Percentiles rank a stretch among this genome's conserved stretches.
Conservation (phyloP, 225 moss, liverwort and hornwort genomes). For the Physcomitrellopsis africana region DNA sequence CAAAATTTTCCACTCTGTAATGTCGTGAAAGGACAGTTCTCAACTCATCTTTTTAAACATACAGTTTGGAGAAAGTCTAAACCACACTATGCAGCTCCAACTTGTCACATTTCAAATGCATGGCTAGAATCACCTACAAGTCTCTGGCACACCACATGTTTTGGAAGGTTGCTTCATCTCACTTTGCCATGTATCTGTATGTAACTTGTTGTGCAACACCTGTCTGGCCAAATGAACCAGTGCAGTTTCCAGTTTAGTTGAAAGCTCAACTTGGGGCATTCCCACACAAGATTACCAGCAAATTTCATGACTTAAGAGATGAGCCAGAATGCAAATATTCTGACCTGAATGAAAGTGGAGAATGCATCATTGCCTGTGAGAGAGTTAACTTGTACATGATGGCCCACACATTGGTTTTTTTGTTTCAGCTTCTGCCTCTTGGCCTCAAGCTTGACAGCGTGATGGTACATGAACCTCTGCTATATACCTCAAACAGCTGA, state of each 20-base stretch:
- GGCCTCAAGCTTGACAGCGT: conserved; percentile 55
- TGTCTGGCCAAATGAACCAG: conserved; percentile 34
- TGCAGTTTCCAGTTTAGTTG: neutral
- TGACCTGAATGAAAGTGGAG: conserved; percentile 68
- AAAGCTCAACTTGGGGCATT: neutral
- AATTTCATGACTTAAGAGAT: neutral
- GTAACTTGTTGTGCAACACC: conserved; percentile 65
- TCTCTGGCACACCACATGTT: conserved; percentile 20
- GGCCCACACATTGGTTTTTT: conserved; percentile 49
- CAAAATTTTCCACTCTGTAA: neutral
- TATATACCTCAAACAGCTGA: conserved; percentile 41
- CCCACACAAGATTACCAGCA: too few species aligned
- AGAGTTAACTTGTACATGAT: conserved; percentile 24
- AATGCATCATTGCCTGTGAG: conserved; percentile 61
- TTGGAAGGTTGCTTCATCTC: conserved; percentile 9
- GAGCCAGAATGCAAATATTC: neutral
- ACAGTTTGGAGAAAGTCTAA: neutral
- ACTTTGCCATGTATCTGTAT: conserved; percentile 39
- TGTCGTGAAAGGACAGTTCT: neutral
- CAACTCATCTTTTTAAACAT: neutral
- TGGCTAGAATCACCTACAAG: conserved; percentile 16
- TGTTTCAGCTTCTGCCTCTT: conserved; percentile 36
- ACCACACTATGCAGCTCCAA: neutral
- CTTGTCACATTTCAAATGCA: neutral
- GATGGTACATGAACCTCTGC: conserved; percentile 68